These are phyloP conservation scores for Termitomyces sp. DNA, from an alignment of 768 basidiomycete species.

Conservation along the genomic window DNA sequence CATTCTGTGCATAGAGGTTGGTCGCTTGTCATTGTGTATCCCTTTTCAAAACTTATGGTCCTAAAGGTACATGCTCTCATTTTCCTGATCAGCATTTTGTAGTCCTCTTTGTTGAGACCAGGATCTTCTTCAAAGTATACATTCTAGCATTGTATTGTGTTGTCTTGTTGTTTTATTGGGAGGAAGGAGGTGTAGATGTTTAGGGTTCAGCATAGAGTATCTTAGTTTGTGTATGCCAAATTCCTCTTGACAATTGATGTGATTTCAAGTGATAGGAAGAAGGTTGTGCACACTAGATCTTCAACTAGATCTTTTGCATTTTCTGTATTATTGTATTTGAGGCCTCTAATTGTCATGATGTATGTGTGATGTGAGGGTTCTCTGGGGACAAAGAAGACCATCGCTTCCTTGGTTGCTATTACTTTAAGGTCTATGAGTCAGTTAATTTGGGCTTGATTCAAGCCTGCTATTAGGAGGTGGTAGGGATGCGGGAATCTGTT, in stretches of 20 bases:
- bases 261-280: neutral
- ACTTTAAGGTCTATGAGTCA: neutral
- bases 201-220: too few species aligned
- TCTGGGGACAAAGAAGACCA: neutral
- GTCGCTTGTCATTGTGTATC: neutral
- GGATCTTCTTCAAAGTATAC: neutral
- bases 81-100: neutral
- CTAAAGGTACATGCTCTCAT: neutral
- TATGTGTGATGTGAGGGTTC: neutral
- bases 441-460: neutral
- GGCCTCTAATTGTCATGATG: neutral
- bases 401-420: neutral
- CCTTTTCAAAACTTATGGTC: neutral
- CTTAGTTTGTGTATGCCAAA: accelerated
- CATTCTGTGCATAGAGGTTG: neutral
- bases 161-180: accelerated
- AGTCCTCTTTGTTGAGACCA: neutral
- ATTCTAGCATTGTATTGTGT: neutral
- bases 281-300: neutral
- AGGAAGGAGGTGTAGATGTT: neutral
- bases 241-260: neutral
- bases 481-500: neutral
- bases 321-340: neutral
- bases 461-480: neutral
- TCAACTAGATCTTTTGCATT: neutral